phyloP scores from a whole-genome alignment of 805 yeast genomes.

The Hanseniaspora clermontiae region DNA sequence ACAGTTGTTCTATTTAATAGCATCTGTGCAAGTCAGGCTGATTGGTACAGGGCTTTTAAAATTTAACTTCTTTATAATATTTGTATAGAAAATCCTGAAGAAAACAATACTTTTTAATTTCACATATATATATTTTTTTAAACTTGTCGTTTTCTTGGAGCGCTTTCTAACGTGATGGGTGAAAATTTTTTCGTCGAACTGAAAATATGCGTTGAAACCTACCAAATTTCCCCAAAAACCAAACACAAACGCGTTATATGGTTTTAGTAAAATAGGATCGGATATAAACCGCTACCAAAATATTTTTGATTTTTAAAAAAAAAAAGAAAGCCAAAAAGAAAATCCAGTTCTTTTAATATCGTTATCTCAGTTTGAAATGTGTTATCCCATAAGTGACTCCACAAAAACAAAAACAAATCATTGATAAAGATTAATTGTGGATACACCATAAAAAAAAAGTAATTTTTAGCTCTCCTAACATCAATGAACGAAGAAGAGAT shows the following conservation, averaged over 20 bases:
- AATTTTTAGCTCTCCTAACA: too few species aligned
- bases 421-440: too few species aligned
- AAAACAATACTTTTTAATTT: too few species aligned
- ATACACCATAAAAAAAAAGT: neutral
- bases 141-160: too few species aligned
- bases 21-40: neutral
- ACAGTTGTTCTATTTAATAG: neutral
- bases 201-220: too few species aligned
- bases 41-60: too few species aligned
- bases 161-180: too few species aligned
- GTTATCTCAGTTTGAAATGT: neutral
- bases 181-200: neutral
- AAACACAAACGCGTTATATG: neutral
- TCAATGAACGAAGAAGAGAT: neutral
- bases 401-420: neutral
- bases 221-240: neutral
- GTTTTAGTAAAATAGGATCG: neutral
- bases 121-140: too few species aligned
- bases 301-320: too few species aligned
- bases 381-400: neutral
- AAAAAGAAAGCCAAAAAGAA: neutral
- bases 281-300: neutral
- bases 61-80: too few species aligned
- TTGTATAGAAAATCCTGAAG: neutral
- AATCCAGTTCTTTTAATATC: neutral